Evolutionary conservation across 176 grass and related monocot species (phyloP), one percentile per base, ranked within the genome.

Genomic region (Hordeum marinum): DNA sequence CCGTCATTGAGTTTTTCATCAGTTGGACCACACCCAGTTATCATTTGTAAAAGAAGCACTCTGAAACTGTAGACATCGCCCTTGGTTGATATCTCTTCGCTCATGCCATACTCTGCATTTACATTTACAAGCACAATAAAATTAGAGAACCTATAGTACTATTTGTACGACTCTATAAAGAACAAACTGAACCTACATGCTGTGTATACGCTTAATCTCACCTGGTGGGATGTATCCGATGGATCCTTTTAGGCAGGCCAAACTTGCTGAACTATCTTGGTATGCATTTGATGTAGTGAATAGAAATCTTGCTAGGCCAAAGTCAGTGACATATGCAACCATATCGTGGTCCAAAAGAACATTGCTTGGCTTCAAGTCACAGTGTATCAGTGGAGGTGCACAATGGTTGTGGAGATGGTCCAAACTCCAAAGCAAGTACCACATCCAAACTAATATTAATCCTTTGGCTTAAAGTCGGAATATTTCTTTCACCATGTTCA

Each of bases 41-140:
- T 23, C 81, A n/a, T n/a, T 77, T 88, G 80, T 24, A 74, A 26
- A 3, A 88, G 3, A 41, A 88, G 66, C 46, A 88, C 77, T 15
- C 87, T 66, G 1, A 64, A 88, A 58, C 87, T 84, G 12, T 88
- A 88, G 15, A 75, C 78, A 9, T 88, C 87, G 17, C 87, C 87
- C 68, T 79, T 59, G 0, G 36, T 75, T 57, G 75, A 89, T 32
- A 55, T 78, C n/a, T 25, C 1, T 4, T 23, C 36, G 2, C 81
- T 45, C 37, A 73, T 40, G 3, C 75, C 87, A 18, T 84, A 84
- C 32, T 88, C 87, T 88, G 66, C 72, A 68, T 52, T 9, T 46
- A 52, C 31, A 68, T 61, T 39, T 68, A 35, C 15, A 70, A 68
- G n/a, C 11, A 87, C 4, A 31, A n/a, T n/a, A n/a, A 40, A 41